phyloP scores from a whole-genome alignment of 139 green algal genomes.

The Auxenochlorella pyrenoidosa region DNA sequence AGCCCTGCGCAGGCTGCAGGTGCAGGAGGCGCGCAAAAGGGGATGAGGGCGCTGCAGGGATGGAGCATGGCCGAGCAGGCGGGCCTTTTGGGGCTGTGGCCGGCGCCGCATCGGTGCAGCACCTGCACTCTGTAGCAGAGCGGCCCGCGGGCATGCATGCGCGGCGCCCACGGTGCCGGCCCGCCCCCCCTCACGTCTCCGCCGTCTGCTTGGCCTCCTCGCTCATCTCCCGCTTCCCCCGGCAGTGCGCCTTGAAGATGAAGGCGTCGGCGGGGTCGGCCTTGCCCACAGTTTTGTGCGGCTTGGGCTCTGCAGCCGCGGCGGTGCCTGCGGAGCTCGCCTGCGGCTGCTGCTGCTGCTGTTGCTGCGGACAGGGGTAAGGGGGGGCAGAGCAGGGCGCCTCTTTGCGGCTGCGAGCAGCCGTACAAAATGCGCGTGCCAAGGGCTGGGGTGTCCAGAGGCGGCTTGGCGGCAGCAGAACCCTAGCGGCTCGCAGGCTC shows the following conservation, averaged over 20 bases:
- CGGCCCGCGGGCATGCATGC: too few species aligned
- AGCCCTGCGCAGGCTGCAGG: background rate
- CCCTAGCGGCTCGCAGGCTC: background rate
- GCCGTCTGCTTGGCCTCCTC: background rate
- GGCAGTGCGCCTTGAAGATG: constrained; percentile 25
- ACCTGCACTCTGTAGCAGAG: too few species aligned
- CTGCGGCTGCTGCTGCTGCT: too few species aligned
- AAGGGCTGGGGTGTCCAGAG: too few species aligned
- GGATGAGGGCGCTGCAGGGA: background rate
- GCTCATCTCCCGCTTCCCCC: background rate
- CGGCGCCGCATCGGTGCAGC: too few species aligned
- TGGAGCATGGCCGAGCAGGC: background rate
- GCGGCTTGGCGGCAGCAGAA: too few species aligned
- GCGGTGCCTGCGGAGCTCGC: too few species aligned
- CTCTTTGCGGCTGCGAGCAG: too few species aligned
- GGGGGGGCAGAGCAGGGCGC: too few species aligned
- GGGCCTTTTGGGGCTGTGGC: background rate
- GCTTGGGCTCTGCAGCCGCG: background rate
- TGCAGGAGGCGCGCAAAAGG: background rate
- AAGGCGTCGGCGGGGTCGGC: background rate
- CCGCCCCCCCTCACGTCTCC: background rate
- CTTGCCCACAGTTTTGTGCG: constrained; percentile 2
- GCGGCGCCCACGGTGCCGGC: background rate
- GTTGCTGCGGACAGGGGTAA: too few species aligned
- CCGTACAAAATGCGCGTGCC: too few species aligned